Base-by-base conservation (phyloP, 495 filamentous ascomycete genomes). In the Lophiostoma macrostomum region DNA sequence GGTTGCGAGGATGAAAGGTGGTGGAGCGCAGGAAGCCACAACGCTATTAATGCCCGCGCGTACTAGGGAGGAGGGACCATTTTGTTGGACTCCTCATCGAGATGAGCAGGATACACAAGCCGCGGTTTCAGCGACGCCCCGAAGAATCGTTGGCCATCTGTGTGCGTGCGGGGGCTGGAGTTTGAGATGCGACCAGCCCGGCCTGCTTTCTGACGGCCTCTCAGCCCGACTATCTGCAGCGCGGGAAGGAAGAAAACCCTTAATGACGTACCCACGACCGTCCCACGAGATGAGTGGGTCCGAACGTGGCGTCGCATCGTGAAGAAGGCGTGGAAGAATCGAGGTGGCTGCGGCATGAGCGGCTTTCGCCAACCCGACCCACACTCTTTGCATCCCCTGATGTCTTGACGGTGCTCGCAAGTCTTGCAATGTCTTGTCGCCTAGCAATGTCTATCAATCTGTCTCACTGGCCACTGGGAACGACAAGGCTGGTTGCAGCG, bases 241-340 rank as follows among this genome's bases (percentile, higher is more conserved):
- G 42, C 52, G 48, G 42, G 43, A 53, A 42, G 44, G 32, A 25
- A 37, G 44, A 24, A 53, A 53, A 20, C 58, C 51, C 47, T 53
- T 53, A 38, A 62, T 62, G 58, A 62, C 58, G 58, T 62, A 47
- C 53, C 37, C 47, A 25, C 43, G 47, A 18, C 24, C 14, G 29
- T 58, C 32, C 58, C 58, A 57, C 53, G 58, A 62, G 53, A 53
- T 43, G 42, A 44, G 58, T 61, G 58, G 58, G 53, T 48, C 53
- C 35, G 18, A 57, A 57, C 47, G 58, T 62, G 58, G 58, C 58
- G 58, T 42, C 28, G 27, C 43, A 53, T 53, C 35, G 41, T 43
- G 32, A 30, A 50, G 54, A 34, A 24, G 25, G 13, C 4, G 30
- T n/a, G 13, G 50, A 37, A 49, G 25, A 52, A 56, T 22, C 27